These are phyloP conservation scores for Melaleuca alternifolia DNA, from an alignment of 345 rosid species.

Conservation along the genomic window DNA sequence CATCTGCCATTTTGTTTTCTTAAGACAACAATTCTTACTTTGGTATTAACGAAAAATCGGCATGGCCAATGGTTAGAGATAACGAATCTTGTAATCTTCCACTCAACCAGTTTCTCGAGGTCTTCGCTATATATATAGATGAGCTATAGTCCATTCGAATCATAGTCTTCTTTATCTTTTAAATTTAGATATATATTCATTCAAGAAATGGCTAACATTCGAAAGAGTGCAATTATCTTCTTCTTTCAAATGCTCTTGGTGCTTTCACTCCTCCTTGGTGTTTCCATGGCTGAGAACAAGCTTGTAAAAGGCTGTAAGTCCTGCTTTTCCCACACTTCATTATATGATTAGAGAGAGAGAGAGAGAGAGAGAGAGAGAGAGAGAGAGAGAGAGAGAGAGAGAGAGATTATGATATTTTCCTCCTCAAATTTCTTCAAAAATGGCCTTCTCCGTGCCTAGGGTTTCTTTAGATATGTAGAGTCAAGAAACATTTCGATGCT, in stretches of 20 bases:
- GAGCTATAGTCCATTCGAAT: not conserved
- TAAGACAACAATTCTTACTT: not conserved
- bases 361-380: not conserved
- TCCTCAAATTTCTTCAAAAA: not conserved
- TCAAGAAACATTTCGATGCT: not conserved
- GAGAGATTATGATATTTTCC: not conserved
- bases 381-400: not conserved
- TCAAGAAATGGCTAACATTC: not conserved
- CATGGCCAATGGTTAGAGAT: not conserved
- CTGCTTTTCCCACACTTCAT: not conserved
- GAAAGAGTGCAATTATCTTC: not conserved
- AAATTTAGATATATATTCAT: not conserved
- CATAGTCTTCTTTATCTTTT: not conserved
- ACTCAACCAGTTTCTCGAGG: not conserved
- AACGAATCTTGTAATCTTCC: not conserved
- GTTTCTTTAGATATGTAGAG: not conserved
- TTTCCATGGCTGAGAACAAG: not conserved
- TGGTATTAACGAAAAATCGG: not conserved
- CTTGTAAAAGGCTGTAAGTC: not conserved
- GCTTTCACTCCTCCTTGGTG: conserved; percentile 5
- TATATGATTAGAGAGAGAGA: too few relatives aligned
- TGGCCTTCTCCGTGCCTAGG: not conserved
- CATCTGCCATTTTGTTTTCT: not conserved
- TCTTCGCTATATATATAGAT: not conserved
- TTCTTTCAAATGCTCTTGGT: not conserved